Evolutionary conservation across 2,329 filamentous ascomycete species (phyloP), one percentile per base, ranked within the genome.

Genomic region (Penicillium sp.): DNA sequence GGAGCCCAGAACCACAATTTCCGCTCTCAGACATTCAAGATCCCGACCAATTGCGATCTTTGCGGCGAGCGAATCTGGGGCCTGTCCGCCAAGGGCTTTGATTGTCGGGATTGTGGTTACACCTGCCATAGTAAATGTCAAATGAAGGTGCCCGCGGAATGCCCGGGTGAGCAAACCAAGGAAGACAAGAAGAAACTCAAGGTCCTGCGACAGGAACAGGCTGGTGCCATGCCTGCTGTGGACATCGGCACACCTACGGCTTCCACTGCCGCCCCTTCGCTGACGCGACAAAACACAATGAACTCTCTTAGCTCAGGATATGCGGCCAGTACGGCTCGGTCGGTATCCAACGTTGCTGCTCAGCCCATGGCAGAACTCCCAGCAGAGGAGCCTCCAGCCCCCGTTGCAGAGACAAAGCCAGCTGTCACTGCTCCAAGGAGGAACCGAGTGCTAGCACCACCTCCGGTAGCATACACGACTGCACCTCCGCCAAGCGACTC

Each of bases 121-220:
- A 97, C 92, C 2, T 99, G 94, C 70, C 94, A 99, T 76, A 95
- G 88, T 79, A 99, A 99, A 77, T 99, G 94, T 73, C 91, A 99
- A 78, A 94, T 99, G 88, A 99, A 97, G 76, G 94, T 97, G 0
- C 92, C 94, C 0, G 89, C 94, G 8, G 90, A 96, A 70, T 99
- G 94, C 69, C 94, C 94, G 0, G 94, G 94, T 48, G 94, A 97
- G 70, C 86, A 94, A 70, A 88, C 82, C 61, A 99, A 97, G 75
- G 94, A 97, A 60, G 92, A 96, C 67, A 92, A 88, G 78, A 99
- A 97, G 80, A 95, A 92, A 68, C 81, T 96, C 40, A 97, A 97
- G 75, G 82, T 83, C 40, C 88, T 92, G 71, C 85, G 92, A 58
- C 93, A 97, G 75, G 88, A 89, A 57, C 82, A 87, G 5, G 89